phyloP scores from a whole-genome alignment of 805 yeast species.

The Zygosaccharomyces gambellarensis region DNA sequence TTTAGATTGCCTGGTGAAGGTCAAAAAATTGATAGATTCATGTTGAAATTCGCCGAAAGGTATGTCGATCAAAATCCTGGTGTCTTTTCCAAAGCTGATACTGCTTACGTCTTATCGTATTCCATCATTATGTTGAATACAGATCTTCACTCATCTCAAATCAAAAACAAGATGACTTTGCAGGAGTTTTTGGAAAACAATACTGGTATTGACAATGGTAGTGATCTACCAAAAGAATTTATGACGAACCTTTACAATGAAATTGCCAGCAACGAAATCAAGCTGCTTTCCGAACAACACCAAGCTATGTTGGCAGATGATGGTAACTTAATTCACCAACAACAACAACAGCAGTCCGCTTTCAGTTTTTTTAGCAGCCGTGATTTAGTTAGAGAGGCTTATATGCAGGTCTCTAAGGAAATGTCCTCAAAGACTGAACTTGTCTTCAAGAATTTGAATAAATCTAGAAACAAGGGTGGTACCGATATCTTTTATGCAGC shows the following conservation, averaged over 20 bases:
- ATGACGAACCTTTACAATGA: conserved; percentile 69
- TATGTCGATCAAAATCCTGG: conserved; percentile 83
- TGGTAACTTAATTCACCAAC: conserved; percentile 34
- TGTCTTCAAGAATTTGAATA: conserved; percentile 63
- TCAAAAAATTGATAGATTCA: conserved; percentile 92
- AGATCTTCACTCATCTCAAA: conserved; percentile 85
- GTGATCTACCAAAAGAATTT: conserved; percentile 71
- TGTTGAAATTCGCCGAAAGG: conserved; percentile 95
- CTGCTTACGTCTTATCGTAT: conserved; percentile 88
- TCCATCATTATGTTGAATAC: conserved; percentile 92
- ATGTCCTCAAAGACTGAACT: conserved; percentile 86
- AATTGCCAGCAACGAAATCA: conserved; percentile 79
- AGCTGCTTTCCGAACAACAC: conserved; percentile 87
- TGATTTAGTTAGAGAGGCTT: conserved; percentile 74
- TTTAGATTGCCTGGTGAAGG: conserved; percentile 98
- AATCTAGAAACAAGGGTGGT: conserved; percentile 40
- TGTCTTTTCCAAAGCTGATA: conserved; percentile 86
- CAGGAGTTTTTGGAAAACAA: conserved; percentile 86
- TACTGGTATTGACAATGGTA: conserved; percentile 87
- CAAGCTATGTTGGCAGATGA: conserved; percentile 78
- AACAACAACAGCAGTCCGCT: conserved; percentile 38
- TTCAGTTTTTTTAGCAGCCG: conserved; percentile 63
- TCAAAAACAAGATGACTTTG: conserved; percentile 79
- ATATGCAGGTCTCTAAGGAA: conserved; percentile 86
- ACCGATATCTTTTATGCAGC: conserved; percentile 68